Evolutionary conservation across 352 stramenopile genomes (phyloP).

Genomic region (Phytopythium vexans): DNA sequence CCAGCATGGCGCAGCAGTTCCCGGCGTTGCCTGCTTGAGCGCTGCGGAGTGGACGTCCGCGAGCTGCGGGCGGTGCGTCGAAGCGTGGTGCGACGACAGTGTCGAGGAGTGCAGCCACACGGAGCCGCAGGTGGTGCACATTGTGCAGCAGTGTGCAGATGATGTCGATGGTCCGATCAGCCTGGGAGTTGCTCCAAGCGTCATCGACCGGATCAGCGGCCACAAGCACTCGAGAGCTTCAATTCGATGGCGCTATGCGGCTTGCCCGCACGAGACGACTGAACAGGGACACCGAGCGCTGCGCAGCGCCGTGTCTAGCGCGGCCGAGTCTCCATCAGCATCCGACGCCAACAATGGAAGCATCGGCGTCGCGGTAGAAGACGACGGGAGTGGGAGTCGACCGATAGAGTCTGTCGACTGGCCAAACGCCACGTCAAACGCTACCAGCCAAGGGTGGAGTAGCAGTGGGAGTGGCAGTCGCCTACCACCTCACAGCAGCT

Average conservation of each 20-base stretch:
- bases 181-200: constrained; percentile 9
- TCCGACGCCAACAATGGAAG: too few species aligned
- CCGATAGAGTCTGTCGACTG: not conserved
- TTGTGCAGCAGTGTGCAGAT: constrained; percentile 11
- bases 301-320: not conserved
- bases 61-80: constrained; percentile 15
- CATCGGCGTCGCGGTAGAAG: too few species aligned
- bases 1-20: too few species aligned
- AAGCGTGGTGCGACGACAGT: constrained; percentile 19
- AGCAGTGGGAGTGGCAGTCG: too few species aligned
- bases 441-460: too few species aligned
- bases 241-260: constrained; percentile 22
- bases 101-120: not conserved
- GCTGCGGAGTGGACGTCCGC: too few species aligned
- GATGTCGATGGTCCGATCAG: constrained; percentile 5
- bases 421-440: too few species aligned
- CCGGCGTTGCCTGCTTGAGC: too few species aligned
- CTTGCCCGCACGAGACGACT: constrained; percentile 1
- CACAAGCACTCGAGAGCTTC: not conserved
- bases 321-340: too few species aligned
- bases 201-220: constrained; percentile 3
- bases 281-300: not conserved
- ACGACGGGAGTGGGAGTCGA: too few species aligned
- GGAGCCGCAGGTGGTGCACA: constrained; percentile 13
- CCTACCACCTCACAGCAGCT: too few species aligned